Percentiles rank a stretch among this genome's conserved stretches.
These are phyloP conservation scores for Inosperma sp. DNA, from an alignment of 768 basidiomycete species.

Conservation along the genomic window DNA sequence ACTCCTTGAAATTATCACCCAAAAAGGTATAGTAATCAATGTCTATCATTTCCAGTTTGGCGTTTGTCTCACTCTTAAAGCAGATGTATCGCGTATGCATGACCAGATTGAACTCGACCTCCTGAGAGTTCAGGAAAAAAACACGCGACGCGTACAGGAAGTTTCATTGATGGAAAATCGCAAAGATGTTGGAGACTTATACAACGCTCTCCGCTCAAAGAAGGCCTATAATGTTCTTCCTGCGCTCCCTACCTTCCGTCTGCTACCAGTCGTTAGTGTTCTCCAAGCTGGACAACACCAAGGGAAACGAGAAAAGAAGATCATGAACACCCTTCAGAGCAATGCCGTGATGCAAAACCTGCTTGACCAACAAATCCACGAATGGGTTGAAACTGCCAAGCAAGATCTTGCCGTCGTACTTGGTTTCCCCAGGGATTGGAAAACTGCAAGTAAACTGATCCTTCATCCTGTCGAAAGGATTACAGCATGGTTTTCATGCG, in stretches of 20 bases:
- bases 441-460: conserved; percentile 38
- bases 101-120: conserved; percentile 25
- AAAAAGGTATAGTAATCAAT: conserved; percentile 30
- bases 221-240: conserved; percentile 36
- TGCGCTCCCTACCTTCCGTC: conserved; percentile 43
- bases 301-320: conserved; percentile 1
- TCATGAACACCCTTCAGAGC: conserved; percentile 22
- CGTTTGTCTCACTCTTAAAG: neutral
- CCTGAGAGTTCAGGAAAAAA: conserved; percentile 22
- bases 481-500: conserved; percentile 58
- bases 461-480: conserved; percentile 56
- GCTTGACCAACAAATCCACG: conserved; percentile 35
- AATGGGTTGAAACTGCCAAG: conserved; percentile 47
- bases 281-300: conserved; percentile 28
- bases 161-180: conserved; percentile 25
- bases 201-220: conserved; percentile 40
- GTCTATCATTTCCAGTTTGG: conserved; percentile 18
- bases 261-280: conserved; percentile 41
- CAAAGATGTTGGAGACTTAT: conserved; percentile 37
- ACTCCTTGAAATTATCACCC: conserved; percentile 35
- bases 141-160: conserved; percentile 19
- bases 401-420: conserved; percentile 41
- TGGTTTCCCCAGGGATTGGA: conserved; percentile 49
- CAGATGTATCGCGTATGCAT: conserved; percentile 21
- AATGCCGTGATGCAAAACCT: conserved; percentile 22